These are phyloP conservation scores for Botrytis pseudocinerea DNA, from an alignment of 2,329 filamentous ascomycete species.

Conservation along the genomic window DNA sequence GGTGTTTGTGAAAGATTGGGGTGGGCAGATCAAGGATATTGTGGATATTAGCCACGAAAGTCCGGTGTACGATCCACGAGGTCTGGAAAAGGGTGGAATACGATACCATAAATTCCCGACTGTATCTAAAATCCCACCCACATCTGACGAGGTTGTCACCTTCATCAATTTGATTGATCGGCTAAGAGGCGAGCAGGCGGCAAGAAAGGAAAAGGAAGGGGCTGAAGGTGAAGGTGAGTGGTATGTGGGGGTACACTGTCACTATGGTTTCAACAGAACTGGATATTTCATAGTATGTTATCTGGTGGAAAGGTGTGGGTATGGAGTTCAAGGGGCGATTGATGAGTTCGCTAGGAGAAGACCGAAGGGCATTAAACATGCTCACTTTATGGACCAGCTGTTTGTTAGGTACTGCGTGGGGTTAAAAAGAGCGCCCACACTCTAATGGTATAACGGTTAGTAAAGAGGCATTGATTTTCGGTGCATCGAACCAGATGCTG, in stretches of 20 bases:
- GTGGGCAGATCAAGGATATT: constrained; percentile 67
- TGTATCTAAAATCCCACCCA: constrained; percentile 85
- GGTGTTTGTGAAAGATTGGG: constrained; percentile 69
- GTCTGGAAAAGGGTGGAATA: constrained; percentile 65
- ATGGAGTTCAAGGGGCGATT: constrained; percentile 72
- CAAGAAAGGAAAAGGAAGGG: constrained; percentile 45
- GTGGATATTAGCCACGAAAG: constrained; percentile 90
- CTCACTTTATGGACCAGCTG: constrained; percentile 82
- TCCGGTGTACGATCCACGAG: constrained; percentile 81
- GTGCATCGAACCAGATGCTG: neutral
- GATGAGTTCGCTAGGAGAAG: constrained; percentile 71
- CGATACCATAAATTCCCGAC: constrained; percentile 87
- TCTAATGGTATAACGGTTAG: constrained; percentile 28
- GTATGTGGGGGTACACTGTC: constrained; percentile 83
- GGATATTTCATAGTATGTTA: constrained; percentile 91
- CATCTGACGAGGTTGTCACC: constrained; percentile 50
- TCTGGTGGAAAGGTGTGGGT: constrained; percentile 78
- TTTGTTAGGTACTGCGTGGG: constrained; percentile 69
- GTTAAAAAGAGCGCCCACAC: constrained; percentile 38
- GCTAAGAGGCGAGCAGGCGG: constrained; percentile 57
- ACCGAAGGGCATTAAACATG: constrained; percentile 83
- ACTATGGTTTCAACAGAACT: constrained; percentile 90
- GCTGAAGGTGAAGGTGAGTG: constrained; percentile 45
- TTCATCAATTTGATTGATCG: constrained; percentile 61
- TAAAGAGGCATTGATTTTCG: constrained; percentile 1